Base-by-base conservation (phyloP, 805 yeast species). In the Candida hungchunana region DNA sequence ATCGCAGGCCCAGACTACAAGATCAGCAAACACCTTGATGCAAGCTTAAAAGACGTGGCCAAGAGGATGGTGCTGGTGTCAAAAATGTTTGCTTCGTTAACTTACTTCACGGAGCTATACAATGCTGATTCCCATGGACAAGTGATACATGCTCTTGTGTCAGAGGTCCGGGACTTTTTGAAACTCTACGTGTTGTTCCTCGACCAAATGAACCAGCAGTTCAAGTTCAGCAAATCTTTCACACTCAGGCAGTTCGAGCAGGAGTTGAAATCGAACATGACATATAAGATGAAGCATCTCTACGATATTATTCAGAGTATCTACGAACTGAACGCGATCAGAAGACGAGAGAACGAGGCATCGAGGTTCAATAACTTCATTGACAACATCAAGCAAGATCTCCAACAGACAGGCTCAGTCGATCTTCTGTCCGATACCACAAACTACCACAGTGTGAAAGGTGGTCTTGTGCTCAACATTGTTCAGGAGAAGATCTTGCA, bases 1-100 rank as follows among this genome's bases (percentile, higher is more conserved):
- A 59, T 81, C 4, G 56, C 55, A 11, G 95, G 94, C 0, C 94
- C 95, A 1, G 90, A 82, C 40, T 88, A 72, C 58, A 71, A 76
- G 43, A 72, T 87, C 18, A 79, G 83, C 27, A 81, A 77, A 46
- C 77, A 74, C 39, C 63, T 93, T 49, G 95, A 86, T 50, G 69
- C 82, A 2, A 75, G 88, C 18, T 64, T 86, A 39, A 82, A 82
- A 51, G 82, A 82, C 37, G 68, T 86, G 12, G 71, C 87, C 8
- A 74, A 74, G 47, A 67, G 75, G 34, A 58, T 88, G 18, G 69
- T 76, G 10, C 69, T 67, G 32, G 62, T 71, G 30, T 95, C 95
- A 0, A 78, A 77, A 44, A 69, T 71, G 55, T 83, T 73, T 52
- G 62, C 69, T 18, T 74, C 79, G 1, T 62, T 93, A 34, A 56